Conservation (phyloP, 257 asterid genomes). For the Jacaranda mimosifolia region DNA sequence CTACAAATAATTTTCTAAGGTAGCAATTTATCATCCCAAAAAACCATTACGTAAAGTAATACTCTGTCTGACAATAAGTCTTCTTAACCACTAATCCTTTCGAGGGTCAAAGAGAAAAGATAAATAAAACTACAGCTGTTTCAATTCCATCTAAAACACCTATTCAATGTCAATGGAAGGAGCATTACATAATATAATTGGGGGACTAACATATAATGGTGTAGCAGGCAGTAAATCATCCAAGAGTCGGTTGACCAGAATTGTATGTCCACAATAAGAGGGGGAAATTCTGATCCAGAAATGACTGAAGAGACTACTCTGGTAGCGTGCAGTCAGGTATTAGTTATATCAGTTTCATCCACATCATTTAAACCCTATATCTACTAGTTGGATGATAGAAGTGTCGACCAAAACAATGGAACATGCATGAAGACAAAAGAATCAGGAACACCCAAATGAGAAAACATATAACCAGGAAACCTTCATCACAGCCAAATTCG, state of each 20-base stretch:
- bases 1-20: background rate
- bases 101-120: conserved; percentile 23
- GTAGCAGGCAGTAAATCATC: conserved; percentile 20
- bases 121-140: background rate
- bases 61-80: background rate
- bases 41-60: conserved; percentile 1
- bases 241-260: background rate
- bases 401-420: conserved; percentile 4
- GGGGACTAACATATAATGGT: conserved; percentile 5
- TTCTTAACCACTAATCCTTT: conserved; percentile 22
- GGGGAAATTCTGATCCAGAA: background rate
- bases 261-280: background rate
- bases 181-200: conserved; percentile 1
- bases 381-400: conserved; percentile 18
- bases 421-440: conserved; percentile 28
- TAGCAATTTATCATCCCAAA: conserved; percentile 24
- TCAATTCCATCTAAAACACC: conserved; percentile 11
- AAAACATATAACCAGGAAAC: conserved; percentile 44
- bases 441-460: conserved; percentile 30
- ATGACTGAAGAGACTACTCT: conserved; percentile 21
- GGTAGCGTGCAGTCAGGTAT: conserved; percentile 20
- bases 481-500: conserved; percentile 89
- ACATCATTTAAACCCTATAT: conserved; percentile 9
- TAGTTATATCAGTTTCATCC: conserved; percentile 18
- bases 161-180: conserved; percentile 24